phyloP scores from a whole-genome alignment of 352 stramenopile species.

The Lagenidium sp. region DNA sequence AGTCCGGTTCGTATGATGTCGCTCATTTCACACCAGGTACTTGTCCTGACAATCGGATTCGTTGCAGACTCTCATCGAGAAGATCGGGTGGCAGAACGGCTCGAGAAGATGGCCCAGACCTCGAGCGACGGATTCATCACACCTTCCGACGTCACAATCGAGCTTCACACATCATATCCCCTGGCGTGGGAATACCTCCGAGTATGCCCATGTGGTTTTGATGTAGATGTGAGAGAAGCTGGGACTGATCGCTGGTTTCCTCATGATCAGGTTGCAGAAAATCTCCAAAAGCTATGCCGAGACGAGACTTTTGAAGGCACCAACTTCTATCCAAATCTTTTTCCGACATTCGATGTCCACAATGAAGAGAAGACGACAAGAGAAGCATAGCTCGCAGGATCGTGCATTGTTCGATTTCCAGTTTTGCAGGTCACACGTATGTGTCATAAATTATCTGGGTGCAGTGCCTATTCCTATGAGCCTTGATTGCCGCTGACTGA shows the following conservation, averaged over 20 bases:
- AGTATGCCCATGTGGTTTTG: slow-evolving; percentile 19
- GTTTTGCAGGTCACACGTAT: too few species aligned
- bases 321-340: slow-evolving; percentile 94
- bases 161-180: slow-evolving; percentile 90
- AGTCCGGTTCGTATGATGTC: slow-evolving; percentile 42
- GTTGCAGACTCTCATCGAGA: slow-evolving; percentile 74
- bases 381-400: background rate
- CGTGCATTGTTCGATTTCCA: too few species aligned
- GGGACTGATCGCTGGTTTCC: too few species aligned
- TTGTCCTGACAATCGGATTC: background rate
- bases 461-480: background rate
- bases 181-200: slow-evolving; percentile 95
- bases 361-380: slow-evolving; percentile 10
- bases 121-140: slow-evolving; percentile 80
- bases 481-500: slow-evolving; percentile 8
- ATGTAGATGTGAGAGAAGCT: too few species aligned
- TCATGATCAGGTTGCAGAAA: slow-evolving; percentile 79
- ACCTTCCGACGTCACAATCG: slow-evolving; percentile 84
- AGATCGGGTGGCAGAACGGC: slow-evolving; percentile 56
- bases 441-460: too few species aligned
- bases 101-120: slow-evolving; percentile 70
- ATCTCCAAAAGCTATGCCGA: slow-evolving; percentile 89
- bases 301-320: slow-evolving; percentile 94
- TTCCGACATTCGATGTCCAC: slow-evolving; percentile 21
- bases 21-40: slow-evolving; percentile 11